Evolutionary conservation across 768 basidiomycete species (phyloP), one percentile per base, ranked within the genome.

Genomic region (Mycena indigotica): DNA sequence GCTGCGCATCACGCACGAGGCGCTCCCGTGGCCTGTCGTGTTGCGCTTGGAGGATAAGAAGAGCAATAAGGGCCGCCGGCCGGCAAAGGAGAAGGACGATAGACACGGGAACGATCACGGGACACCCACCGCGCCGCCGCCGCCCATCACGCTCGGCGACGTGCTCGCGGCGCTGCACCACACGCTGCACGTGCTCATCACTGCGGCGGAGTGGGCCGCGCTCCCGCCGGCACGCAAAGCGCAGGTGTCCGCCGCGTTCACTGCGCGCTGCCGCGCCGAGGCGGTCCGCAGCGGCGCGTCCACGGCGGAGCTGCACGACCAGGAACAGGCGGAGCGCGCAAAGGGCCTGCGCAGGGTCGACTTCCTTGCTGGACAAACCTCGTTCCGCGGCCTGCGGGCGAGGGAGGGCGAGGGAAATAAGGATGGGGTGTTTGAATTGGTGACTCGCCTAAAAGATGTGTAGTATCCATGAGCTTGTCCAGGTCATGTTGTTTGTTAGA

Each of bases 1-100:
- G 30, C 78, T 80, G 73, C 71, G 72, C 40, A 75, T 80, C 69
- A 60, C 70, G 0, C 76, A 77, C 64, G 72, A 78, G 19, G 63
- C 64, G 21, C 67, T 80, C 39, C 72, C 73, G 1, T 55, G 70
- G 6, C 73, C 76, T 3, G 68, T 80, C 49, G 71, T 74, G 57
- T 54, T 80, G 44, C 66, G 73, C 48, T 52, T 61, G 13, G 8
- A 13, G 41, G 41, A 44, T 23, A 23, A 44, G 41, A 23, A 44
- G 15, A 44, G 8, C 15, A 15, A 13, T 21, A 23, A 44, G 23
- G 51, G 35, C 28, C 4, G 56, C 5, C 10, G 23, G 44, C 26
- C 13, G 8, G 15, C 32, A 12, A 23, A 41, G 46, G 13, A 25
- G 19, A 8, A 23, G 46, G 46, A 48, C 4, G 8, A 45, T 15